Evolutionary conservation across 192 early-diverging fungal genomes (phyloP), one percentile per base, ranked within the genome.

Genomic region (Obelidium mucronatum): DNA sequence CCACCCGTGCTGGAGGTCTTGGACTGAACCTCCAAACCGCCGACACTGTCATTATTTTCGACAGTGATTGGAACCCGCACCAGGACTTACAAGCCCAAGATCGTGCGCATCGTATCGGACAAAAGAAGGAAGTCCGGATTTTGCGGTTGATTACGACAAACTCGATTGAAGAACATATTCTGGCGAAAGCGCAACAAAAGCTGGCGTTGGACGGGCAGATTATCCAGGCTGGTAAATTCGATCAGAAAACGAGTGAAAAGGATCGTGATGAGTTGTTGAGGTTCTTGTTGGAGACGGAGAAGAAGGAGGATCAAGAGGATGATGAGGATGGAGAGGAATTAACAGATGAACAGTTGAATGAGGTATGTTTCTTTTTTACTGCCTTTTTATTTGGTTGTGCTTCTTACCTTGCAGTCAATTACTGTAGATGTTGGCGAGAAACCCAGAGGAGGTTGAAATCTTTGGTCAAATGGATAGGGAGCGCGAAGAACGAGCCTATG

Each of bases 181-280:
- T 99, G 65, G 93, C 91, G 1, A 86, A 95, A 52, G 97, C 97
- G 28, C 94, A 98, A 78, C 94, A 93, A 83, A 99, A 99, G 80
- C 84, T 97, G 40, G 94, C 96, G 72, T 92, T 99, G 78, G 98
- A 99, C 73, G 95, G 94, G 64, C 98, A 98, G 80, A 94, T 99
- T 65, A 99, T 99, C 80, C 97, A 99, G 83, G 97, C 97, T 53
- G 98, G 98, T 63, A 99, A 98, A 85, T 99, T 99, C 80, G 98
- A 99, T 80, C 92, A 98, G 76, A 95, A 96, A 78, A 96, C 94
- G 80, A 92, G 92, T 1, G 93, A 92, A 28, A 92, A 94, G 61
- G 98, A 99, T 78, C 92, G 95, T 56, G 98, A 99, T 71, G 91
- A 90, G 8, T 90, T 97, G 60, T 79, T 99, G 78, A 91, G 96